These are phyloP conservation scores for Leccinum fibrillosum DNA, from an alignment of 768 basidiomycete genomes.

Conservation along the genomic window DNA sequence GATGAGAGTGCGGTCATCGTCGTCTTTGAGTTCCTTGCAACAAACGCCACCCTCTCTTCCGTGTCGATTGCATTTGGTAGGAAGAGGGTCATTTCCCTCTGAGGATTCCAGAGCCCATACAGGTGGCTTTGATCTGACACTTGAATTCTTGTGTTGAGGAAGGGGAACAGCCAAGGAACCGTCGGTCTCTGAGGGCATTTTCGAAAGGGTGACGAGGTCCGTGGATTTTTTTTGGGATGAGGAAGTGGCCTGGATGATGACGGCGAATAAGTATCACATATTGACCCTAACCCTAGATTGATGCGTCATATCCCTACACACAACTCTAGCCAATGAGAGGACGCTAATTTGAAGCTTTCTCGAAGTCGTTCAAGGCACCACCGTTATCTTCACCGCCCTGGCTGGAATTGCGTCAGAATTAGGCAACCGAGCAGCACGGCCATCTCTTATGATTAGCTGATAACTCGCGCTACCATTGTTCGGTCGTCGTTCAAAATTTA, in stretches of 20 bases:
- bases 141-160: conserved; percentile 11
- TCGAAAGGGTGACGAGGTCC: neutral
- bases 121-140: conserved; percentile 39
- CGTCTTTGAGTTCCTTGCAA: conserved; percentile 82
- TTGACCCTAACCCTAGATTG: conserved; percentile 13
- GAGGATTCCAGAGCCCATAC: conserved; percentile 63
- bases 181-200: conserved; percentile 20
- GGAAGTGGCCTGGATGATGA: neutral
- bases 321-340: conserved; percentile 8
- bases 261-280: neutral
- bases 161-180: conserved; percentile 20
- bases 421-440: neutral
- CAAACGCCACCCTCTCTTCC: conserved; percentile 64
- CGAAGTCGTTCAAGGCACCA: neutral
- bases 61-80: conserved; percentile 56
- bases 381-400: neutral
- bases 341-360: conserved; percentile 10
- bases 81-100: conserved; percentile 41
- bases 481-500: neutral
- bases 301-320: neutral
- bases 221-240: neutral
- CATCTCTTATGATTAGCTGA: neutral
- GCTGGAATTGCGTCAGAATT: neutral
- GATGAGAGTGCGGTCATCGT: conserved; percentile 76
- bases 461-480: neutral